Conservation (phyloP, 1,284 basidiomycete species). For the Rhodotorula sp. region DNA sequence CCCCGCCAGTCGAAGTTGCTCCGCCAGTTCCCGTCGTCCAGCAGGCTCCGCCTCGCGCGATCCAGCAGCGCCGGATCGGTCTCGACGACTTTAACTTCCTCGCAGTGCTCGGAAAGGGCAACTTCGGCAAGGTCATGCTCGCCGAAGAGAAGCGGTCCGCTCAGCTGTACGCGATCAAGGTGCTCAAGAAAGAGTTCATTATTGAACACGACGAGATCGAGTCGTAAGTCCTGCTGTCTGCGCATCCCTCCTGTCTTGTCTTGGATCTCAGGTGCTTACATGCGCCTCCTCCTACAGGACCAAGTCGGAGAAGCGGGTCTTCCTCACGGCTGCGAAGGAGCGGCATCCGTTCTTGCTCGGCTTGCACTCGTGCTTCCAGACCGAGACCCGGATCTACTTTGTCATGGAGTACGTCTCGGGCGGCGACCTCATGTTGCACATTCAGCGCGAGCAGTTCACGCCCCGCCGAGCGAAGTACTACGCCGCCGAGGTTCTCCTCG, state of each 20-base stretch:
- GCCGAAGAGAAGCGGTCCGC: slow-evolving; percentile 95
- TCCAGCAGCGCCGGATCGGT: slow-evolving; percentile 64
- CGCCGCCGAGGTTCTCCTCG: slow-evolving; percentile 94
- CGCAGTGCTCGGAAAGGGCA: slow-evolving; percentile 97
- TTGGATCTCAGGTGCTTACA: slow-evolving; percentile 1
- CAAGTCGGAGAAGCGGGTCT: slow-evolving; percentile 98
- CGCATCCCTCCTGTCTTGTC: background rate
- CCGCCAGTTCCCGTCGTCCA: slow-evolving; percentile 26
- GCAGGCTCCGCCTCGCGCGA: slow-evolving; percentile 27
- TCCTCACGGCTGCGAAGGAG: slow-evolving; percentile 91
- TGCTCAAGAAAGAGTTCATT: slow-evolving; percentile 99
- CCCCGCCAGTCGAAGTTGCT: background rate
- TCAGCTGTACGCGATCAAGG: slow-evolving; percentile 96
- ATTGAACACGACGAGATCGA: slow-evolving; percentile 99
- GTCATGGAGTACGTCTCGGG: slow-evolving; percentile 61
- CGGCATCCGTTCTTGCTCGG: slow-evolving; percentile 96
- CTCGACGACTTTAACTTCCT: slow-evolving; percentile 99
- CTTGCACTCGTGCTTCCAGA: slow-evolving; percentile 99
- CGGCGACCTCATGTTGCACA: slow-evolving; percentile 77
- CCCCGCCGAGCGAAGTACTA: slow-evolving; percentile 92
- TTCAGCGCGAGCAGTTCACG: slow-evolving; percentile 76
- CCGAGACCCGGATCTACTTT: slow-evolving; percentile 90
- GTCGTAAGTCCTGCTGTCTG: slow-evolving; percentile 60
- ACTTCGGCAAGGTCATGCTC: slow-evolving; percentile 99
- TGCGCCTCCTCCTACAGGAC: slow-evolving; percentile 61